These are phyloP conservation scores for Trichomonas vaginalis DNA, from an alignment of 208 protist genomes.

Conservation along the genomic window DNA sequence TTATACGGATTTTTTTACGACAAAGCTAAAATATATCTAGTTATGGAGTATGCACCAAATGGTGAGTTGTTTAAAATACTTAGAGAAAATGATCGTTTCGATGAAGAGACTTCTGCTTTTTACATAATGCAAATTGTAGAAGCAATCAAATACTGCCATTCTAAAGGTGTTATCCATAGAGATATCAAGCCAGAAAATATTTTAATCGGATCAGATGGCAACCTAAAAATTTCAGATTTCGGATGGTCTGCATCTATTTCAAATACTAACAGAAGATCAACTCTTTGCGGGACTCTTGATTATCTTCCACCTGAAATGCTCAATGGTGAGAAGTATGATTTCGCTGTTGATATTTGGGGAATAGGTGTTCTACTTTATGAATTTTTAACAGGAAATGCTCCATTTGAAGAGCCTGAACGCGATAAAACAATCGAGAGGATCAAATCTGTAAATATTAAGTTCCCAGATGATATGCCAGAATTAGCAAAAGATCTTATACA, in stretches of 20 bases:
- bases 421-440: conserved; percentile 25
- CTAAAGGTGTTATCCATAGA: conserved; percentile 65
- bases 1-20: conserved; percentile 88
- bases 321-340: conserved; percentile 33
- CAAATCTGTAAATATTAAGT: conserved; percentile 26
- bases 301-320: conserved; percentile 89
- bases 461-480: conserved; percentile 21
- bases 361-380: conserved; percentile 38
- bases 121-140: conserved; percentile 72
- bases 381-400: conserved; percentile 29
- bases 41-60: conserved; percentile 85
- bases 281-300: conserved; percentile 88
- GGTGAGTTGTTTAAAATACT: conserved; percentile 85
- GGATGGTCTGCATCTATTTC: conserved; percentile 93
- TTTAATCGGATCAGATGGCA: conserved; percentile 44
- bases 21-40: conserved; percentile 80
- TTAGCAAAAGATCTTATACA: conserved; percentile 31
- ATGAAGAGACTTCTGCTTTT: conserved; percentile 27
- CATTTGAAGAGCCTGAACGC: conserved; percentile 32
- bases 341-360: conserved; percentile 36
- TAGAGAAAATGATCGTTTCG: background rate
- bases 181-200: conserved; percentile 62
- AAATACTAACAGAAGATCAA: conserved; percentile 57
- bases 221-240: conserved; percentile 98
- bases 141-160: conserved; percentile 82